Base-by-base conservation (phyloP, 1,284 basidiomycete genomes). In the Laetiporus sulphureus region DNA sequence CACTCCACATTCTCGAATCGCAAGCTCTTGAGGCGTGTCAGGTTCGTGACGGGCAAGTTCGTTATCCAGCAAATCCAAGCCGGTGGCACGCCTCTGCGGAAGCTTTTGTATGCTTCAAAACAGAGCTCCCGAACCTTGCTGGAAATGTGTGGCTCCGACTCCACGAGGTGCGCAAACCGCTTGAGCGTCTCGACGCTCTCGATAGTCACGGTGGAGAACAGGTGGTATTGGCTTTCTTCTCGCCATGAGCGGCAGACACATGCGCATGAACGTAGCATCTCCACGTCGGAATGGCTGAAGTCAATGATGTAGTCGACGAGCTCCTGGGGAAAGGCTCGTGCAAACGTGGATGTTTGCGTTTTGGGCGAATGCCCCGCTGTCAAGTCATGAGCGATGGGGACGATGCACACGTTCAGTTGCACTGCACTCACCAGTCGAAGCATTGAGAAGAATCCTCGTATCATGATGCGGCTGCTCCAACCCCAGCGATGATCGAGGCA, bases 151-250 rank as follows among this genome's bases (percentile, higher is more conserved):
- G 32, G 32, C 13, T 21, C 32, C 5, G 27, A 10, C 2, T 13
- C 5, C 18, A 41, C 7, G 20, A 45, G 25, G 8, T 15, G 6
- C 19, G 12, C 13, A 23, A 41, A 41, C 7, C 39, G 38, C 3
- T 29, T 11, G 5, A 45, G 19, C 4, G 23, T 16, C 5, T 5
- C 21, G 8, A 15, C 3, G 29, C 31, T 33, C n/a, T 19, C 16
- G 29, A 47, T 29, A 19, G 30, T 38, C 13, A 47, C 18, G 24
- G 39, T 16, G 20, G 16, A 20, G 22, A 45, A 41, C 16, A 44
- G 31, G 12, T 39, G 36, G 20, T n/a, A 13, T 15, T 32, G 29
- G 30, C 38, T 39, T 6, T 8, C 10, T 5, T 5, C 13, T 19
- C 5, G 15, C 38, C 38, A 39, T 5, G 30, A 31, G 20, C 23